Percentiles rank a stretch among this genome's conserved stretches.
Conservation (phyloP, 352 stramenopile species). For the Globisporangium cederbergense region DNA sequence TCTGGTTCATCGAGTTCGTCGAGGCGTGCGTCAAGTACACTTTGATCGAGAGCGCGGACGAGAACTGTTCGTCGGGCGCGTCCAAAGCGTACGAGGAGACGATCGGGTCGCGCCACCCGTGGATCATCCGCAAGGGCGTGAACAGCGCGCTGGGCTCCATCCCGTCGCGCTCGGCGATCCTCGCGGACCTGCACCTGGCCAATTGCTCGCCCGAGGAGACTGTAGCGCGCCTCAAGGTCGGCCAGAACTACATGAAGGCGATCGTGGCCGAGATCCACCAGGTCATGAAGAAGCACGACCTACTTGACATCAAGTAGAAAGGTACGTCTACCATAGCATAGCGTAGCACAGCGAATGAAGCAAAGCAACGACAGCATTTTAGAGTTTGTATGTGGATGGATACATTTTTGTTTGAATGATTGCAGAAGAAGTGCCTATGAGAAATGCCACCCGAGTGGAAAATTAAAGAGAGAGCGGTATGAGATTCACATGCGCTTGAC, state of each 20-base stretch:
- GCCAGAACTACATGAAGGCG: conserved; percentile 40
- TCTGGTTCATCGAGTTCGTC: conserved; percentile 87
- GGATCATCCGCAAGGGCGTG: conserved; percentile 83
- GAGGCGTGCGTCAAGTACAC: conserved; percentile 67
- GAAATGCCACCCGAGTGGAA: not conserved
- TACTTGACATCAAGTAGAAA: conserved; percentile 72
- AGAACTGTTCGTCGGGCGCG: conserved; percentile 59
- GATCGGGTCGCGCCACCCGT: conserved; percentile 73
- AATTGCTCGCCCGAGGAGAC: conserved; percentile 31
- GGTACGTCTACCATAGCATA: not conserved
- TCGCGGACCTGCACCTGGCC: conserved; percentile 42
- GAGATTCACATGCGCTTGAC: not conserved
- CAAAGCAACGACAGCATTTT: conserved; percentile 2
- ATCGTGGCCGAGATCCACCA: conserved; percentile 51
- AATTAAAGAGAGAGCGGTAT: not conserved
- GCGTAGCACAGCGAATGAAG: not conserved
- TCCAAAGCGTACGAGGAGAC: conserved; percentile 84
- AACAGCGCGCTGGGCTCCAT: conserved; percentile 68
- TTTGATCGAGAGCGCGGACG: conserved; percentile 59
- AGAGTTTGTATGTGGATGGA: conserved; percentile 6
- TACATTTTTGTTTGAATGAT: conserved; percentile 2
- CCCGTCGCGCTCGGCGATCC: conserved; percentile 51
- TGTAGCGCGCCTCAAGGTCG: conserved; percentile 32
- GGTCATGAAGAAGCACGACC: conserved; percentile 58
- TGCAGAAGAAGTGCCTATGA: not conserved